Base-by-base conservation (phyloP, 2,329 filamentous ascomycete genomes). In the Colletotrichum liriopes region DNA sequence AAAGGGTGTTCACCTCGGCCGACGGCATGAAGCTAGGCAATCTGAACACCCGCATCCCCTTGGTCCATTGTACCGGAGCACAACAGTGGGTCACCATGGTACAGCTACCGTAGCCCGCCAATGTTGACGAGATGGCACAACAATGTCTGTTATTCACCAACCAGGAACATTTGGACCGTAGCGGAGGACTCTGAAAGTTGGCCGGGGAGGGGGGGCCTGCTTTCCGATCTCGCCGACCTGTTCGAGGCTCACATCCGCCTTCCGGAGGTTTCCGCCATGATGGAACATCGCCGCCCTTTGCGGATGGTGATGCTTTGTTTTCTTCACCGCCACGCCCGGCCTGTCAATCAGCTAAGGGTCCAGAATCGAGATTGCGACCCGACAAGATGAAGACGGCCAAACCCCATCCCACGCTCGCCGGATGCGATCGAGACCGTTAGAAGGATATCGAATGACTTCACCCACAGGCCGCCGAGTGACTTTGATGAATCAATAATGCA, bases 401-500 rank as follows among this genome's bases (percentile, higher is more conserved):
- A 3, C 18, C n/a, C 2, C 29, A 64, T 29, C 20, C 20, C 45
- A 18, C 32, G 26, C 20, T 35, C 26, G 20, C 70, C 54, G 70
- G 29, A 72, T 72, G 65, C 70, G 66, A 72, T 37, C 20, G n/a
- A 3, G 54, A 41, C 59, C 65, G 70, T 70, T 72, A 41, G 6
- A 49, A 58, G 26, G 47, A 20, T 5, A 23, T 55, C 37, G 18
- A 23, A 35, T 49, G 52, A 58, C 47, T 58, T 29, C 56, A 37
- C 23, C 26, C 39, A 12, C 6, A 14, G 54, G n/a, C n/a, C 26
- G 41, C 32, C 26, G 26, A 7, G 26, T 54, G 45, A 60, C 47
- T 47, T 29, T 56, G 54, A 60, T 65, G 54, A 72, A 29, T 64
- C 70, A 60, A 54, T 32, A 69, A 11, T 18, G 26, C 32, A 58